Evolutionary conservation across 108 stramenopile genomes (phyloP).

Genomic region (Pseudonitzschia multistriata): DNA sequence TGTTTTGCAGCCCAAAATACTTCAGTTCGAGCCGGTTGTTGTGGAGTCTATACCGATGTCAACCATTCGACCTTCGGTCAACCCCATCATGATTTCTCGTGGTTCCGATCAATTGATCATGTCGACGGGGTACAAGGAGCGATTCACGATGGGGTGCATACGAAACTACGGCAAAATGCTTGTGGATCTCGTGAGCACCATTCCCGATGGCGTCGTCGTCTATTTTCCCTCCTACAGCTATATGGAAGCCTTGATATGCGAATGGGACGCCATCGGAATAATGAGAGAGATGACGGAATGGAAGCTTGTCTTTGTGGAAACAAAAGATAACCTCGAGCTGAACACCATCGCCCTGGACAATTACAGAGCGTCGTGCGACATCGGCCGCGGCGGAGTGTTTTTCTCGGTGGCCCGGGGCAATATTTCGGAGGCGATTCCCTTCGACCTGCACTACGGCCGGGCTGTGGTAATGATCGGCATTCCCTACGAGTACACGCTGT

Average conservation of each 20-base stretch:
- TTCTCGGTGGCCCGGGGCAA: slow-evolving; percentile 92
- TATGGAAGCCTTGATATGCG: slow-evolving; percentile 83
- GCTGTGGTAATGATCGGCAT: slow-evolving; percentile 91
- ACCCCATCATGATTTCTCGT: slow-evolving; percentile 84
- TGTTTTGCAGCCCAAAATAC: slow-evolving; percentile 62
- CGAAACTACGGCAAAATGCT: slow-evolving; percentile 55
- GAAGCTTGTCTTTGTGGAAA: slow-evolving; percentile 92
- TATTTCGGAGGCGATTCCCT: slow-evolving; percentile 94
- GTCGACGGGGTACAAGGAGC: slow-evolving; percentile 68
- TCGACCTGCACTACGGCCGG: slow-evolving; percentile 92
- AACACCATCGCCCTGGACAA: slow-evolving; percentile 88
- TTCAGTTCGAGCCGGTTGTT: slow-evolving; percentile 87
- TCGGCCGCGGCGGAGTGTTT: slow-evolving; percentile 91
- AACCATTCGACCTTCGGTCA: slow-evolving; percentile 87
- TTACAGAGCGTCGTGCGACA: slow-evolving; percentile 89
- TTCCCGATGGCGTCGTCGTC: slow-evolving; percentile 89
- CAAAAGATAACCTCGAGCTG: slow-evolving; percentile 93
- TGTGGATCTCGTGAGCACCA: slow-evolving; percentile 64
- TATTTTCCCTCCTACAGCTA: slow-evolving; percentile 93
- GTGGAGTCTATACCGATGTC: slow-evolving; percentile 84
- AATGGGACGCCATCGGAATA: slow-evolving; percentile 84
- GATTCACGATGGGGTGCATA: slow-evolving; percentile 82
- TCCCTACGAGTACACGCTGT: slow-evolving; percentile 92
- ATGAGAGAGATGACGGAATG: slow-evolving; percentile 70
- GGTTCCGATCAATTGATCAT: slow-evolving; percentile 79